Evolutionary conservation across 768 basidiomycete species (phyloP), one percentile per base, ranked within the genome.

Genomic region (Piloderma croceum): DNA sequence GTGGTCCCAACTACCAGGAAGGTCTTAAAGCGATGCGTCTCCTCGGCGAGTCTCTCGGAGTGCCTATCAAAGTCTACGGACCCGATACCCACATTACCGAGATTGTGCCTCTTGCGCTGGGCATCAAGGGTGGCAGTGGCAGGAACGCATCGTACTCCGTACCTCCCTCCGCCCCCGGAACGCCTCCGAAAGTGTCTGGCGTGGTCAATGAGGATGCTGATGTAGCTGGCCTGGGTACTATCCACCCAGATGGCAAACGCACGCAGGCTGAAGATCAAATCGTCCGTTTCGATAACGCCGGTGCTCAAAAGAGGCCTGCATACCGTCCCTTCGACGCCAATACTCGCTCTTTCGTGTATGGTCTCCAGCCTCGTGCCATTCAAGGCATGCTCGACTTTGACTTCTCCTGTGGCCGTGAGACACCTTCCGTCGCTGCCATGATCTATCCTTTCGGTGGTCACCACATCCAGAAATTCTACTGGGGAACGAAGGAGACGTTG

Each of bases 401-500:
- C 74, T 99, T 83, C 70, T 91, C 90, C 11, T 99, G 96, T 68
- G 93, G 93, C 13, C 88, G 96, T 47, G 64, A 77, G 34, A 76
- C 84, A 15, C 92, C 96, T 25, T 87, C 83, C 34, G 96, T 98
- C 49, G 93, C 96, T 21, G 96, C 96, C 27, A 99, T 98, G 94
- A 96, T 99, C 61, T 99, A 99, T 65, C 96, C 94, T 60, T 99
- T 99, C 67, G 96, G 94, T 58, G 94, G 94, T 15, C 94, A 98
- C 70, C 96, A 98, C 70, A 96, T 97, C 65, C 96, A 99, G 71
- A 99, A 99, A 73, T 97, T 99, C 79, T 98, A 99, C 77, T 98
- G 96, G 96, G 96, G 96, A 41, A 98, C 96, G 29, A 91, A 90
- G 72, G 96, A 98, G 74, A 94, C 94, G 3, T 83, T 99, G 35